Evolutionary conservation across 805 yeast species (phyloP).

Genomic region (Tetrapisispora nanseiensis): DNA sequence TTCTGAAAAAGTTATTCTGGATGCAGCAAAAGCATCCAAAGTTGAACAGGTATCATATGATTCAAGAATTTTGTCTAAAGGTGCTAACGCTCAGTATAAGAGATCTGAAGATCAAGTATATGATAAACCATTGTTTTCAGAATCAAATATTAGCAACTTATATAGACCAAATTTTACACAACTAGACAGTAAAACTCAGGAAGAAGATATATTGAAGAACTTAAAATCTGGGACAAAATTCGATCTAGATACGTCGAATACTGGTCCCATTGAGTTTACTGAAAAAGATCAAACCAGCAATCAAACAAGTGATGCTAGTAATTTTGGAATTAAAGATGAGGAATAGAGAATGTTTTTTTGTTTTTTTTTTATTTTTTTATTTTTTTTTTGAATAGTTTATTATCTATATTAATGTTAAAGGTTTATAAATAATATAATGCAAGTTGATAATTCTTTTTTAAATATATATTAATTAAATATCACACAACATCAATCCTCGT

Average conservation of each 20-base stretch:
- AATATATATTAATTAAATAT: no score
- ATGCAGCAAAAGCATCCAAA: conserved; percentile 35
- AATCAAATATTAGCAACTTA: conserved; percentile 40
- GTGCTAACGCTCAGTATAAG: conserved; percentile 29
- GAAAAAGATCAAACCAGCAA: conserved; percentile 17
- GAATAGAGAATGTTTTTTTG: no score
- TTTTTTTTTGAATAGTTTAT: no score
- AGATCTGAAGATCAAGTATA: conserved; percentile 42
- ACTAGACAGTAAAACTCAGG: conserved; percentile 15
- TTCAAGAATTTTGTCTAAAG: conserved; percentile 44
- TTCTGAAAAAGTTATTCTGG: conserved; percentile 46
- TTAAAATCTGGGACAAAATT: conserved; percentile 1
- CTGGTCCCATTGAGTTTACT: conserved; percentile 41
- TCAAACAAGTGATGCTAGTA: background rate
- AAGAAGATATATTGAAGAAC: conserved; percentile 3
- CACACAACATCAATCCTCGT: conserved; percentile 1
- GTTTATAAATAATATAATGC: no score
- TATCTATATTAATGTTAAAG: background rate
- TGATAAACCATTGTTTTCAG: conserved; percentile 49
- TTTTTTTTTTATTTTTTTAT: no score
- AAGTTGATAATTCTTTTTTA: no score
- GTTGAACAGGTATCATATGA: conserved; percentile 43
- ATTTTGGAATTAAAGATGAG: background rate
- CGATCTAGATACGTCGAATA: conserved; percentile 9
- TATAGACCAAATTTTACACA: conserved; percentile 34